Base-by-base conservation (phyloP, 306 rosid species). In the Rosa chinensis region DNA sequence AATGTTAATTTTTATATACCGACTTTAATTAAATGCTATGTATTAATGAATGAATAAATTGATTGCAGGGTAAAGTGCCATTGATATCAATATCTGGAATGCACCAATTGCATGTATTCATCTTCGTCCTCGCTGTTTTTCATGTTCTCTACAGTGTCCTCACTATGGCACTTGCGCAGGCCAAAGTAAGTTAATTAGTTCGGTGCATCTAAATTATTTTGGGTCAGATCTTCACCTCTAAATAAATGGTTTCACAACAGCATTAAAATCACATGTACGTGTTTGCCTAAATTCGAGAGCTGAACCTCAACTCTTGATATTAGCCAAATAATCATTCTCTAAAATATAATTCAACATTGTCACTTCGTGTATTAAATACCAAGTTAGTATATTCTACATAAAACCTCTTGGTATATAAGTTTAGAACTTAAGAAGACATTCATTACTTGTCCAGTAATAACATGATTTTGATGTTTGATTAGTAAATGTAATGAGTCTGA, bases 71-170 rank as follows among this genome's bases (percentile, higher is more conserved):
- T 21, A 84, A 89, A 80, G 86, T 87, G 67, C 45, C 93, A 13
- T 56, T 92, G 72, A 87, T 92, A 6, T 88, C 97, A 16, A 77
- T 73, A 23, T 55, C 81, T 0, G 94, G 90, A 56, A 37, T 87
- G 82, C 90, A 92, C 77, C 94, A 92, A 52, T 58, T 92, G 89
- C 93, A 90, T 44, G 79, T 89, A 72, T 90, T 92, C 50, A 87
- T 92, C 37, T 92, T 92, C 74, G 82, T 90, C 39, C 85, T 92
- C 0, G 89, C 93, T 3, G 92, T 89, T 80, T 89, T 90, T 82
- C 97, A 92, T 82, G 73, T 90, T 48, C 77, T 90, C 73, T 92
- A 88, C 73, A 88, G 92, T 39, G 85, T 83, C 49, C 50, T 89
- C 66, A 90, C 89, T 32, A 80, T 92, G 81, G 82, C 71, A 0